Evolutionary conservation across 2,329 filamentous ascomycete species (phyloP), one percentile per base, ranked within the genome.

Genomic region (Aspergillus fijiensis): DNA sequence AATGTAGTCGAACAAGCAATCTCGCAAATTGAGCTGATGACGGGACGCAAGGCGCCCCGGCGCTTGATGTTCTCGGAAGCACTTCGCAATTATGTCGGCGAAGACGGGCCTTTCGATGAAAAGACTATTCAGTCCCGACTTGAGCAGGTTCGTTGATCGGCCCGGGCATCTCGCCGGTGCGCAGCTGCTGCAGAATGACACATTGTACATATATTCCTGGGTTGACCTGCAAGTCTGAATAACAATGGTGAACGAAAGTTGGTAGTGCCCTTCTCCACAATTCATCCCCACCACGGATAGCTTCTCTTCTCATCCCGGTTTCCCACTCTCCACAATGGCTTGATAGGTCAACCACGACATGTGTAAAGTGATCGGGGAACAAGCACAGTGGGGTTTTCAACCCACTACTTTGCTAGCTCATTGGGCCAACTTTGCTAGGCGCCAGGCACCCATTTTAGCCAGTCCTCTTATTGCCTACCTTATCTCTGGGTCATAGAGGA

Each of bases 11-110:
- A 93, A 71, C 90, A 93, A 70, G 90, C 88, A 0, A 90, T 90
- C 74, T 89, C 90, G 1, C 90, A 93, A 68, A 94, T 93, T 69
- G 90, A 94, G 74, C 76, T 93, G 2, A 91, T 93, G 71, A 92
- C 90, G 0, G 90, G 89, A 0, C 81, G 89, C 51, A 84, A 88
- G 72, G 89, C 89, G 16, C 89, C 89, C 2, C 83, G 89, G 27
- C 79, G 85, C 49, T 74, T 89, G 42, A 93, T 94, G 90, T 83
- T 88, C 62, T 80, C 85, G 48, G 87, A 87, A 67, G 86, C 89
- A 12, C 67, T 77, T 33, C 69, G 67, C 19, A 74, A 76, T 57
- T 77, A 76, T 53, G 69, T 68, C 25, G 74, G 73, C 11, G 73
- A 75, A 12, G 64, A 67, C 55, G 74, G 74, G 21, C 66, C 61